Evolutionary conservation across 805 yeast genomes (phyloP).

Genomic region (Saturnispora mendoncae): DNA sequence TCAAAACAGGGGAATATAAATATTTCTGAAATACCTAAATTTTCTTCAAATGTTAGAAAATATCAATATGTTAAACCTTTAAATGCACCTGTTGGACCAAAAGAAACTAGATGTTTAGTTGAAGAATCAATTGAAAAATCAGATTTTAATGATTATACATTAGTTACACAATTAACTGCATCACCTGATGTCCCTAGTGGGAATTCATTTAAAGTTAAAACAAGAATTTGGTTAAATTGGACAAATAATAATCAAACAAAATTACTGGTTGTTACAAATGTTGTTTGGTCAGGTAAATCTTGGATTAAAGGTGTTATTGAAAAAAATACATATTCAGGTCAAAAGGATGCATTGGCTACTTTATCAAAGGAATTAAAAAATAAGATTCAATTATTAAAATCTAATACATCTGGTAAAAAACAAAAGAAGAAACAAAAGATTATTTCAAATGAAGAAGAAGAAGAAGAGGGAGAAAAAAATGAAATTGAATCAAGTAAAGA

Average conservation of each 20-base stretch:
- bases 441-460: constrained; percentile 2
- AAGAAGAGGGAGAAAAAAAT: background rate
- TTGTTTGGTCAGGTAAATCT: constrained; percentile 68
- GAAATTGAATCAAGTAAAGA: constrained; percentile 5
- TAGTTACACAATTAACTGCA: constrained; percentile 47
- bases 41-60: constrained; percentile 31
- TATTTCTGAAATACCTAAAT: constrained; percentile 40
- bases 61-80: constrained; percentile 59
- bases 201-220: constrained; percentile 50
- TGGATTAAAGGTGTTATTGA: constrained; percentile 76
- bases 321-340: constrained; percentile 66
- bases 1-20: constrained; percentile 58
- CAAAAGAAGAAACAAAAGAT: constrained; percentile 8
- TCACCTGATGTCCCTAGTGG: constrained; percentile 87
- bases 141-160: constrained; percentile 40
- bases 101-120: constrained; percentile 59
- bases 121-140: constrained; percentile 47
- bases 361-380: constrained; percentile 40
- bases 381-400: constrained; percentile 24
- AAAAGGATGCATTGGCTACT: constrained; percentile 46
- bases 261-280: constrained; percentile 42
- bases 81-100: constrained; percentile 64
- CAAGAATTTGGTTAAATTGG: constrained; percentile 56
- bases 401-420: constrained; percentile 19
- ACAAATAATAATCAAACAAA: constrained; percentile 46